A percentile compares a stretch with the other conserved stretches of the same genome.
Evolutionary conservation across 208 protist genomes (phyloP).

Genomic region (Tetramitus jugosus): DNA sequence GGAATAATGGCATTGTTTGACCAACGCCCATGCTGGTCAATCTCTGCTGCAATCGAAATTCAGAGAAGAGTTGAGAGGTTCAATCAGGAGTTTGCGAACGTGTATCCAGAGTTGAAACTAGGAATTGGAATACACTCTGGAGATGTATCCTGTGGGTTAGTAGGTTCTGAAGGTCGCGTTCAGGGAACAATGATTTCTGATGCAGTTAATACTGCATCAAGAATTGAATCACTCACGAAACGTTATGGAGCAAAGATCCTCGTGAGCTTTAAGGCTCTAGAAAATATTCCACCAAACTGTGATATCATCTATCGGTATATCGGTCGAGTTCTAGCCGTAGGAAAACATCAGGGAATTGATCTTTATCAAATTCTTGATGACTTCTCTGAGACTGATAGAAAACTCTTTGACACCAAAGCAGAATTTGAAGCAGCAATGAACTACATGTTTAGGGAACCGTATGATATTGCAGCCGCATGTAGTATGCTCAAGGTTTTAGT

Average conservation of each 20-base stretch:
- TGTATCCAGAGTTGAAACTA: background rate
- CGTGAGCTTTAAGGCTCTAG: background rate
- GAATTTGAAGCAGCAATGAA: too few species aligned
- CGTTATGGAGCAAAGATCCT: background rate
- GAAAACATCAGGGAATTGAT: too few species aligned
- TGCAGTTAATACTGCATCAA: background rate
- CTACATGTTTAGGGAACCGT: too few species aligned
- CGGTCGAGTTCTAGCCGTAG: too few species aligned
- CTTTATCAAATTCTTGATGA: too few species aligned
- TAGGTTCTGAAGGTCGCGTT: background rate
- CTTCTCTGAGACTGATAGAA: too few species aligned
- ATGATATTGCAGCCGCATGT: too few species aligned
- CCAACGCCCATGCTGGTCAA: too few species aligned
- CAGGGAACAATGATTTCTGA: background rate
- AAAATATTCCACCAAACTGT: too few species aligned
- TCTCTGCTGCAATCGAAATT: background rate
- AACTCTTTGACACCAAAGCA: too few species aligned
- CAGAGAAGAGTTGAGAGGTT: background rate
- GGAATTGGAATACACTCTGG: slow-evolving; percentile 1
- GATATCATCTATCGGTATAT: too few species aligned
- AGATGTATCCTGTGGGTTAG: background rate
- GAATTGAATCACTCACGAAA: background rate
- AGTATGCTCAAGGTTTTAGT: too few species aligned
- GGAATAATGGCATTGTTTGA: background rate
- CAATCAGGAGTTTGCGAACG: background rate